Conservation (phyloP, 2,329 filamentous ascomycete species). For the Xylariaceae sp. region DNA sequence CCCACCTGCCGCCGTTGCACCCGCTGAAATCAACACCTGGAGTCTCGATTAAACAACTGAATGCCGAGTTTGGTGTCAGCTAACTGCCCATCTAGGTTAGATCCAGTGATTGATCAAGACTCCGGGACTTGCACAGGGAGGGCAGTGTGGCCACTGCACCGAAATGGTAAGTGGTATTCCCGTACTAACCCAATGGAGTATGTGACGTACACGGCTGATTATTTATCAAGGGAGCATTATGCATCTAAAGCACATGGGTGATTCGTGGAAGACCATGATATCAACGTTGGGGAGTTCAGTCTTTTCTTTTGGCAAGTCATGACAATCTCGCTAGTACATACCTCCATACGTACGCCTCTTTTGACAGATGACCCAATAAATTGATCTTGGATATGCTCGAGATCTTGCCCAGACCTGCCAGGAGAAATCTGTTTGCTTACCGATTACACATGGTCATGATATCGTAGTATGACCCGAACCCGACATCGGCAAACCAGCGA, state of each 20-base stretch:
- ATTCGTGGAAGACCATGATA: not conserved
- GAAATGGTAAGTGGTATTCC: no score
- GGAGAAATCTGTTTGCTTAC: not conserved
- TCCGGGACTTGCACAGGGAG: no score
- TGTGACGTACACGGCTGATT: not conserved
- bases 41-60: not conserved
- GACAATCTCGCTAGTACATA: not conserved
- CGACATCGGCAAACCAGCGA: constrained; percentile 14
- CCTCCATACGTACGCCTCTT: not conserved
- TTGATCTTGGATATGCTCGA: not conserved
- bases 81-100: not conserved
- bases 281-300: not conserved
- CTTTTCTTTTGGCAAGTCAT: not conserved
- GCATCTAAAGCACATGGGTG: not conserved
- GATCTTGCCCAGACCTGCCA: not conserved
- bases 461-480: not conserved
- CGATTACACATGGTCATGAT: not conserved
- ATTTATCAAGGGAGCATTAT: not conserved
- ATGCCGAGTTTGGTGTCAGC: no score
- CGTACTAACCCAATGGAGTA: not conserved
- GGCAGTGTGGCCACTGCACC: no score
- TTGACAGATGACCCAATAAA: not conserved
- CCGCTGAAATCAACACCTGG: not conserved
- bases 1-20: not conserved
- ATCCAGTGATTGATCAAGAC: not conserved